These are phyloP conservation scores for Diacronema lutheri DNA, from an alignment of 78 protist species.

Conservation along the genomic window DNA sequence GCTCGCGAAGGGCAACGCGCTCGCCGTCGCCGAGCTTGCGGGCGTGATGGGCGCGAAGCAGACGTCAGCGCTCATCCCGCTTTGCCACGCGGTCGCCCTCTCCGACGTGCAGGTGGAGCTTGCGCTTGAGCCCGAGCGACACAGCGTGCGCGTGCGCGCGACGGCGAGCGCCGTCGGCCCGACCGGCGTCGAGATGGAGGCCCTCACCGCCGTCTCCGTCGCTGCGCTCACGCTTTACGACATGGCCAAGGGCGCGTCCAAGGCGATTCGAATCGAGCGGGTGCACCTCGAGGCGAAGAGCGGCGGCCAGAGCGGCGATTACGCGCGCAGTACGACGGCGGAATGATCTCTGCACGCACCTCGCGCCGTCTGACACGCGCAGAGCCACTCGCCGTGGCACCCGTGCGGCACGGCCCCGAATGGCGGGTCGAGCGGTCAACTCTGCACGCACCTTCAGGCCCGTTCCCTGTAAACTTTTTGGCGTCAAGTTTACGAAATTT, in stretches of 20 bases:
- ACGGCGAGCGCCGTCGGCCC: neutral
- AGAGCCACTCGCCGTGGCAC: too few relatives aligned
- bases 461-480: too few relatives aligned
- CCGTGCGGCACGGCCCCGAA: too few relatives aligned
- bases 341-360: too few relatives aligned
- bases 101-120: neutral
- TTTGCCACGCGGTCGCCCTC: conserved; percentile 28
- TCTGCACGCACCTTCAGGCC: too few relatives aligned
- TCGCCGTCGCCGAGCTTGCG: neutral
- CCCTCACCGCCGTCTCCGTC: neutral
- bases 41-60: conserved; percentile 21
- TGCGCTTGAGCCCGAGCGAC: neutral
- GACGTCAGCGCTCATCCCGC: conserved; percentile 21
- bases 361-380: too few relatives aligned
- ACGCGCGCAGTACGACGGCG: too few relatives aligned
- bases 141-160: neutral
- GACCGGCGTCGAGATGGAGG: conserved; percentile 50
- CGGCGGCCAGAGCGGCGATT: conserved; percentile 16
- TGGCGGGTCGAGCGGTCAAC: too few relatives aligned
- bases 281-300: neutral
- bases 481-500: too few relatives aligned
- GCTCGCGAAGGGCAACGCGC: neutral
- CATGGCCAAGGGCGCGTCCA: conserved; percentile 34
- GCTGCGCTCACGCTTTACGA: conserved; percentile 38
- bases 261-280: neutral